Evolutionary conservation across 2,329 filamentous ascomycete species (phyloP).

Genomic region (Aspergillus terreus): DNA sequence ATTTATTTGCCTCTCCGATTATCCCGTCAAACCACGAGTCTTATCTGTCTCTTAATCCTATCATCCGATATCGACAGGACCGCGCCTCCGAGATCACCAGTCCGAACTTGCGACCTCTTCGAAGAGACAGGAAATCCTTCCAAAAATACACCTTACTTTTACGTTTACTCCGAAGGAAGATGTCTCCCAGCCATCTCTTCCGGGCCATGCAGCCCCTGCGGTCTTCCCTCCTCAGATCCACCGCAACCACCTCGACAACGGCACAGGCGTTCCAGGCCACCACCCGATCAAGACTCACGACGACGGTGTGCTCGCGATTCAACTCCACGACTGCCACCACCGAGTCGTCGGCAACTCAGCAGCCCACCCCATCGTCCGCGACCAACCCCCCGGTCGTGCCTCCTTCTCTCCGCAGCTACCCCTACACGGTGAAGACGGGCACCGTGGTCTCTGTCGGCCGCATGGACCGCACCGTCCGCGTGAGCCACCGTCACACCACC

Average conservation of each 20-base stretch:
- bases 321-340: conserved; percentile 10
- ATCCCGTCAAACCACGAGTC: too few species aligned
- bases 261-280: conserved; percentile 17
- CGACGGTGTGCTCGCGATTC: conserved; percentile 9
- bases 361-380: neutral
- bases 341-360: conserved; percentile 7
- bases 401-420: conserved; percentile 32
- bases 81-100: neutral
- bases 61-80: too few species aligned
- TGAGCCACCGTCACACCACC: conserved; percentile 29
- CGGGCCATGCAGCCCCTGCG: conserved; percentile 32
- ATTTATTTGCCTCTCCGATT: neutral
- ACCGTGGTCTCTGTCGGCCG: conserved; percentile 40
- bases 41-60: too few species aligned
- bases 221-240: conserved; percentile 23
- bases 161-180: conserved; percentile 10
- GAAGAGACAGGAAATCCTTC: neutral
- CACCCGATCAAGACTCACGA: conserved; percentile 11
- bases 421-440: conserved; percentile 33
- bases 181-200: conserved; percentile 28
- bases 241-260: conserved; percentile 16
- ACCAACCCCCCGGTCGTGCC: conserved; percentile 15
- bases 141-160: neutral
- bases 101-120: too few species aligned
- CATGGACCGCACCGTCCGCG: conserved; percentile 41